Base-by-base conservation (phyloP, 2,329 filamentous ascomycete genomes). In the Dactylellina leptospora region DNA sequence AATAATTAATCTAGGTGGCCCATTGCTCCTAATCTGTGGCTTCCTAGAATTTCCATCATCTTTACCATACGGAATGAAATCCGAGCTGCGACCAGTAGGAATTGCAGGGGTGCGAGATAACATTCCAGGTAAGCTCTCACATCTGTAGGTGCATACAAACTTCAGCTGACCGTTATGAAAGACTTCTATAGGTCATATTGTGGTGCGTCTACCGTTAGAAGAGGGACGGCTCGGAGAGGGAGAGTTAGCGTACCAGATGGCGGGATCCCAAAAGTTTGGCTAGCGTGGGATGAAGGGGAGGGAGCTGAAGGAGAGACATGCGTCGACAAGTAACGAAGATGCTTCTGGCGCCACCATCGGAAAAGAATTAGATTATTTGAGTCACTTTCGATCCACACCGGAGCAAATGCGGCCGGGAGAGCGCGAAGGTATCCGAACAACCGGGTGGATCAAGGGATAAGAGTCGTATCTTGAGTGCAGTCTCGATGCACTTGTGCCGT, bases 271-370 rank as follows among this genome's bases (percentile, higher is more conserved):
- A 30, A 27, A 16, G 22, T 18, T 20, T 51, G 38, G 45, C 51
- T 45, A 38, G 23, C 28, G 45, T 44, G 68, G 18, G 33, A 20
- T 18, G 28, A 36, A 63, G 55, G 13, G 28, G 45, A 53, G n/a
- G 51, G 58, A 72, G 68, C 68, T 72, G 68, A 72, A 60, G 28
- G 23, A 25, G 42, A 58, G 51, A 58, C 53, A 72, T 58, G 59
- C 45, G n/a, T 55, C 58, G 64, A 72, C 54, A 58, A 51, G 40
- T 64, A 64, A 63, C 58, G 58, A 50, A 42, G 50, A 51, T 58
- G 16, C 33, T 45, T 8, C 23, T 62, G 27, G 5, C n/a, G 28
- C 28, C 25, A 20, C 51, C 40, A n/a, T 38, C 47, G 36, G 25
- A 28, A 30, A 36, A 6, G 10, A 40, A 13, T 22, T 30, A 18